Percentiles rank a stretch among this genome's conserved stretches.
These are phyloP conservation scores for Sporopachydermia cereana DNA, from an alignment of 1,139 yeast species.

Conservation along the genomic window DNA sequence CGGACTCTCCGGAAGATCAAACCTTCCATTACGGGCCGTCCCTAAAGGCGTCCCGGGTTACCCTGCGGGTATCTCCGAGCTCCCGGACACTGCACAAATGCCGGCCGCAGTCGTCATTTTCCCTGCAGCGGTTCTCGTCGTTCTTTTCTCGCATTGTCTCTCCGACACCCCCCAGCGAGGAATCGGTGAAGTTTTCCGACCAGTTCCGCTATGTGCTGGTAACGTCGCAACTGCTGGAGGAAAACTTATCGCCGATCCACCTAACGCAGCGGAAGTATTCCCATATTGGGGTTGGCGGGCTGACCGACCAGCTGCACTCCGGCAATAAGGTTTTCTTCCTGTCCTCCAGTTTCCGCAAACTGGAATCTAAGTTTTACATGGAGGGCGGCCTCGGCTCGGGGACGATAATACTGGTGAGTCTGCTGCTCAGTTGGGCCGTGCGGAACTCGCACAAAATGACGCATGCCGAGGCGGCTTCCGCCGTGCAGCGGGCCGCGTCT, in stretches of 20 bases:
- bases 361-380: slow-evolving; percentile 5
- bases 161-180: background rate
- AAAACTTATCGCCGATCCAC: slow-evolving; percentile 14
- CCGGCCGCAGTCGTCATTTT: background rate
- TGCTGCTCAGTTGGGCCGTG: slow-evolving; percentile 15
- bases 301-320: slow-evolving; percentile 7
- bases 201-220: slow-evolving; percentile 33
- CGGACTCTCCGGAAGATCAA: background rate
- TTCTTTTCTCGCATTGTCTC: slow-evolving; percentile 1
- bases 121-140: background rate
- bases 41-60: background rate
- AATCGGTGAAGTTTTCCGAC: slow-evolving; percentile 25
- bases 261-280: slow-evolving; percentile 6
- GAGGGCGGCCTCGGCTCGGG: background rate
- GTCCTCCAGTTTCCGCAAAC: background rate
- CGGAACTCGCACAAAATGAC: background rate
- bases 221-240: slow-evolving; percentile 32
- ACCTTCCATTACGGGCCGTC: background rate
- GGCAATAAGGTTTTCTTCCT: background rate
- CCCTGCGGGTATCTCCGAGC: background rate
- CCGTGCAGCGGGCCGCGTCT: too few relatives aligned
- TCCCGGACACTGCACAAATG: background rate
- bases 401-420: background rate
- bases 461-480: too few relatives aligned
- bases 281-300: background rate